These are phyloP conservation scores for Prunus davidiana DNA, from an alignment of 306 rosid genomes.

Conservation along the genomic window DNA sequence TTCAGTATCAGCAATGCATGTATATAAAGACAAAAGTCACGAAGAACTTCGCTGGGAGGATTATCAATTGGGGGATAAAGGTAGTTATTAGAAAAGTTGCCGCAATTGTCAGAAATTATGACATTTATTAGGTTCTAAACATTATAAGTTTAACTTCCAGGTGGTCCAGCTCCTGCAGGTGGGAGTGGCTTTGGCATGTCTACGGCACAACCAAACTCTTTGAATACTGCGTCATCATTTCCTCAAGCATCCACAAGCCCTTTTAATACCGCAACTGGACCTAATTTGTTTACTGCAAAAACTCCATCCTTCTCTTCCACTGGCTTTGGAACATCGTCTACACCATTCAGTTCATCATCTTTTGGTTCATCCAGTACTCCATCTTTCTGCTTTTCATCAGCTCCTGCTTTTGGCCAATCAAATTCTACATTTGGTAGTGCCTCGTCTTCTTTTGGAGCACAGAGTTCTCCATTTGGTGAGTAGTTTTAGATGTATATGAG, in stretches of 20 bases:
- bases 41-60: conserved; percentile 97
- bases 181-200: conserved; percentile 52
- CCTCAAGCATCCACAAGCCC: conserved; percentile 69
- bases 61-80: conserved; percentile 87
- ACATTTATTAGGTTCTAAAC: neutral
- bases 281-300: conserved; percentile 64
- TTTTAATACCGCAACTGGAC: conserved; percentile 44
- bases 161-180: conserved; percentile 69
- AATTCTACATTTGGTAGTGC: conserved; percentile 58
- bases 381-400: conserved; percentile 59
- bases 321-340: conserved; percentile 47
- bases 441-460: conserved; percentile 69
- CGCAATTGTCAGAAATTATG: neutral
- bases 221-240: conserved; percentile 52
- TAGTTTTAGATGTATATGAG: neutral
- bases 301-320: conserved; percentile 31
- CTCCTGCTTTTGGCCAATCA: conserved; percentile 72
- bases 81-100: conserved; percentile 25
- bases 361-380: conserved; percentile 54
- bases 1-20: conserved; percentile 93
- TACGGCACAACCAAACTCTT: conserved; percentile 46
- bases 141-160: conserved; percentile 32
- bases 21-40: conserved; percentile 82
- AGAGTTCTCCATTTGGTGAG: conserved; percentile 81
- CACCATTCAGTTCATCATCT: conserved; percentile 57